phyloP scores from a whole-genome alignment of 2,329 filamentous ascomycete genomes.

The Paradendryphiella salina region DNA sequence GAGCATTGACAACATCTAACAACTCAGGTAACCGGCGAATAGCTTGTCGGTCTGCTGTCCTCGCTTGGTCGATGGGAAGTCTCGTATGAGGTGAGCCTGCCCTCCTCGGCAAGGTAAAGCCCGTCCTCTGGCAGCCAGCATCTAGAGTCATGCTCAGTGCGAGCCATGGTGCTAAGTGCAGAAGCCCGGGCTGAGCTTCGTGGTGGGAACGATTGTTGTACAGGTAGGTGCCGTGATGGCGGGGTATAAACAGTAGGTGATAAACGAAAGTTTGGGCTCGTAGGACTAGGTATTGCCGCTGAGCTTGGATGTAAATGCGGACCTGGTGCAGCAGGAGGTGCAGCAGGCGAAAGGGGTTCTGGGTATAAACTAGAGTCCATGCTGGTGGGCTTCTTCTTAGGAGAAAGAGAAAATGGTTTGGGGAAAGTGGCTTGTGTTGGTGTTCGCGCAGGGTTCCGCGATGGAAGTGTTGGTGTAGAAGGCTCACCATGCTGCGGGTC shows the following conservation, averaged over 20 bases:
- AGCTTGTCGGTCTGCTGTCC: conserved; percentile 25
- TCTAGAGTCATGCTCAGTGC: conserved; percentile 21
- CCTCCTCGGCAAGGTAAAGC: conserved; percentile 29
- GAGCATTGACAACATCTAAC: not conserved
- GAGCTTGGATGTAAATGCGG: conserved; percentile 25
- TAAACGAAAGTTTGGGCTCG: conserved; percentile 24
- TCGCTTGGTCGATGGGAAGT: conserved; percentile 19
- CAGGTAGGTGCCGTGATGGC: conserved; percentile 12
- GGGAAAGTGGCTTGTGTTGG: conserved; percentile 17
- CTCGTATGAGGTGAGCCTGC: conserved; percentile 22
- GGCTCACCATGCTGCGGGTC: conserved; percentile 16
- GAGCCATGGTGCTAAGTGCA: conserved; percentile 20
- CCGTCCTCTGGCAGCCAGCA: conserved; percentile 34
- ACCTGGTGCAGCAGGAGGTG: conserved; percentile 14
- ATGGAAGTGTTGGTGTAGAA: not conserved
- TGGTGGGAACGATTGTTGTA: not conserved
- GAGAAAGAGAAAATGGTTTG: conserved; percentile 11
- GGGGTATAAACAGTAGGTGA: conserved; percentile 30
- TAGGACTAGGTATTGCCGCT: conserved; percentile 19
- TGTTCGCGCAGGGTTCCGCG: conserved; percentile 9
- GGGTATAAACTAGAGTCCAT: conserved; percentile 12
- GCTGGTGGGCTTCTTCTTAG: conserved; percentile 2
- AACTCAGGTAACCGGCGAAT: conserved; percentile 25
- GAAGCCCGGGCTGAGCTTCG: conserved; percentile 14
- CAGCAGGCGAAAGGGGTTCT: conserved; percentile 19